Percentiles rank a stretch among this genome's conserved stretches.
These are phyloP conservation scores for Phytophthora crassamura DNA, from an alignment of 352 stramenopile species.

Conservation along the genomic window DNA sequence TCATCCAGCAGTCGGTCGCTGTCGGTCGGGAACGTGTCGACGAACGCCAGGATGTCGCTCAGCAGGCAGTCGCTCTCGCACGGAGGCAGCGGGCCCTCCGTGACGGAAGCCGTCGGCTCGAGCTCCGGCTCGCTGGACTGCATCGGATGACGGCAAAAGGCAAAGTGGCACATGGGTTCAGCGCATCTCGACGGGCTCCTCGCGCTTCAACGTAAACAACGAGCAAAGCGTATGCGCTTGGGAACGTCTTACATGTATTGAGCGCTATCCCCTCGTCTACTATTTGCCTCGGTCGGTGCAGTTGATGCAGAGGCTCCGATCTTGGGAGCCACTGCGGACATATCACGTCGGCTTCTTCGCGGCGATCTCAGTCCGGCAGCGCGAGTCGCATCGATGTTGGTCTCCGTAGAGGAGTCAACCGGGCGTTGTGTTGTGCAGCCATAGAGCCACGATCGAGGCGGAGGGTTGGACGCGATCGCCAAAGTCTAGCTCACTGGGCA, in stretches of 20 bases:
- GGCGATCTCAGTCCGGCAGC: no score
- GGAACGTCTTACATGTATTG: background rate
- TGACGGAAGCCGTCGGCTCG: conserved; percentile 2
- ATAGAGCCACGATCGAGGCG: background rate
- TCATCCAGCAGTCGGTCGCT: conserved; percentile 26
- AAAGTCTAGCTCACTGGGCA: no score
- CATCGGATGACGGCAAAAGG: conserved; percentile 16
- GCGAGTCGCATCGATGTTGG: no score
- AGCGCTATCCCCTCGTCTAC: no score
- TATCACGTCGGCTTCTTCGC: no score
- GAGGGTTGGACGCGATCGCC: background rate
- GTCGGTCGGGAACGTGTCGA: conserved; percentile 33
- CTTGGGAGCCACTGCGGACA: no score
- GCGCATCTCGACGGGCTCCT: background rate
- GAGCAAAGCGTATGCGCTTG: background rate
- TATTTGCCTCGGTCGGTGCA: no score
- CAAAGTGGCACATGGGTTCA: conserved; percentile 25
- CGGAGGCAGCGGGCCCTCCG: background rate
- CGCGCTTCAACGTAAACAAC: background rate
- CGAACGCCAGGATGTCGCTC: conserved; percentile 31
- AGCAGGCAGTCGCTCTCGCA: conserved; percentile 11
- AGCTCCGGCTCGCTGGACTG: conserved; percentile 7
- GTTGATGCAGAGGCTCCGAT: no score
- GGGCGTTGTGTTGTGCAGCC: background rate
- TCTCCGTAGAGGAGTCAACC: no score